phyloP scores from a whole-genome alignment of 345 rosid genomes.

The Moricandia arvensis region DNA sequence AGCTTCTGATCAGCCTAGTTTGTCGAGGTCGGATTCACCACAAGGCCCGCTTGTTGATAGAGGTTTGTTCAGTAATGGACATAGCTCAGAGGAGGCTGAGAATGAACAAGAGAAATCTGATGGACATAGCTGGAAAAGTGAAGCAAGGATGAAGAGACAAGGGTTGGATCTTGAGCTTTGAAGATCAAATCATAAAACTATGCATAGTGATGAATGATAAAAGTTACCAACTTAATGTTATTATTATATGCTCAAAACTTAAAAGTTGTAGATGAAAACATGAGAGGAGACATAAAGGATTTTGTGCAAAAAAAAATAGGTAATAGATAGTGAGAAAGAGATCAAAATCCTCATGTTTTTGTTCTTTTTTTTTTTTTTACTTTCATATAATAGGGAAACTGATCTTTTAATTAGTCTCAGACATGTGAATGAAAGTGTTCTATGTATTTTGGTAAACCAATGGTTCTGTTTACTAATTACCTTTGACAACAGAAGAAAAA shows the following conservation, averaged over 20 bases:
- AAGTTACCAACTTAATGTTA: conserved; percentile 8
- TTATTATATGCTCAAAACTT: conserved; percentile 17
- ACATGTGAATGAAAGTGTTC: not conserved
- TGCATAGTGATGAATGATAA: conserved; percentile 21
- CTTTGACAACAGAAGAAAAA: conserved; percentile 4
- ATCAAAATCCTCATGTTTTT: conserved; percentile 31
- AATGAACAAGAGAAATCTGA: conserved; percentile 46
- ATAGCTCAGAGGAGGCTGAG: conserved; percentile 44
- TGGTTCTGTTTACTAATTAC: not conserved
- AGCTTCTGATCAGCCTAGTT: conserved; percentile 30
- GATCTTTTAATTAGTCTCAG: not conserved
- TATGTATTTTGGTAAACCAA: not conserved
- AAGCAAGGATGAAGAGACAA: conserved; percentile 20
- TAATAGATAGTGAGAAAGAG: conserved; percentile 20
- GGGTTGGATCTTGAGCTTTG: conserved; percentile 34
- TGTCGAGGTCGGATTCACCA: conserved; percentile 58
- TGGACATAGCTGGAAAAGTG: conserved; percentile 51
- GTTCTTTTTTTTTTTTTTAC: not conserved
- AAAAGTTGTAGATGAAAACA: conserved; percentile 35
- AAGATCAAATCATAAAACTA: not conserved
- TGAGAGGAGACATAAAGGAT: conserved; percentile 26
- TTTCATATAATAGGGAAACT: conserved; percentile 12
- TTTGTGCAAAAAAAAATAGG: not conserved
- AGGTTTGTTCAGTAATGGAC: conserved; percentile 47
- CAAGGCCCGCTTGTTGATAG: conserved; percentile 53